phyloP scores from a whole-genome alignment of 805 yeast genomes.

The Lipomyces starkeyi region DNA sequence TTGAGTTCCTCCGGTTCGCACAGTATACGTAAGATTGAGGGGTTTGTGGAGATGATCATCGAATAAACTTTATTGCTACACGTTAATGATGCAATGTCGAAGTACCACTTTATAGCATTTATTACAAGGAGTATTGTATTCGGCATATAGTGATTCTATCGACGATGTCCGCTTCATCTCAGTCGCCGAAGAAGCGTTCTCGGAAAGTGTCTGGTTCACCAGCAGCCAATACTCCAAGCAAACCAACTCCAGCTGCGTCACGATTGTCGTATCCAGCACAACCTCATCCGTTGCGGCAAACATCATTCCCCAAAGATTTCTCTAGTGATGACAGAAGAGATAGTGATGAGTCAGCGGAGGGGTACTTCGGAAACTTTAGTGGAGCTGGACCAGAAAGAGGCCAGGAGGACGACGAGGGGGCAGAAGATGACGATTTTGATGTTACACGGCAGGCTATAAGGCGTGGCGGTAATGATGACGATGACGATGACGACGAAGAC shows the following conservation, averaged over 20 bases:
- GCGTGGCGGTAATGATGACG: slow-evolving; percentile 22
- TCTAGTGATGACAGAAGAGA: slow-evolving; percentile 15
- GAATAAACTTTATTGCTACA: no score
- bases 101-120: not conserved
- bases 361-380: not conserved
- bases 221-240: not conserved
- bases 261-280: slow-evolving; percentile 11
- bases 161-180: slow-evolving; percentile 6
- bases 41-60: not conserved
- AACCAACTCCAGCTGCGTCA: not conserved
- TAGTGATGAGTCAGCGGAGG: slow-evolving; percentile 8
- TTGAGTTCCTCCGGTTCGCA: not conserved
- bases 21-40: not conserved
- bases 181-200: slow-evolving; percentile 17
- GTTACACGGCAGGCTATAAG: slow-evolving; percentile 25
- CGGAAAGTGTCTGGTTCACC: slow-evolving; percentile 10
- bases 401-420: slow-evolving; percentile 22
- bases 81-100: not conserved
- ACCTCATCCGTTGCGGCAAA: slow-evolving; percentile 33
- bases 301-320: slow-evolving; percentile 25
- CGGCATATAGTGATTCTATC: not conserved
- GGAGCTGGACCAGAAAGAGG: not conserved
- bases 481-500: slow-evolving; percentile 24
- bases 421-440: slow-evolving; percentile 39
- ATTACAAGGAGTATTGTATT: not conserved